Evolutionary conservation across 768 basidiomycete genomes (phyloP).

Genomic region (Pleurotus eryngii): DNA sequence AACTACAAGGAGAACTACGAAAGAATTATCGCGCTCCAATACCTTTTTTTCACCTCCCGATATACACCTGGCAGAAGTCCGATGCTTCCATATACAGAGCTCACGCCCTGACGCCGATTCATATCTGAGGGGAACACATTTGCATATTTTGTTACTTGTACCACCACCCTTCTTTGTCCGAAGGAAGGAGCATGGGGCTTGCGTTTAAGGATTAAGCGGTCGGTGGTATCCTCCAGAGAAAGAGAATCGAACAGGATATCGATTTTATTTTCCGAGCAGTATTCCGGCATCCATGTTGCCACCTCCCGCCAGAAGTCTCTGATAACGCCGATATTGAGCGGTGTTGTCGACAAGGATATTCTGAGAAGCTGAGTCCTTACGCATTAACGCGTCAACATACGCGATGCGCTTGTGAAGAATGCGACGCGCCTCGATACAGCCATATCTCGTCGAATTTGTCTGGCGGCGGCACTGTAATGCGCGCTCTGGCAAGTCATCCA

Average conservation of each 20-base stretch:
- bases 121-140: background rate
- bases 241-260: background rate
- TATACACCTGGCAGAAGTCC: background rate
- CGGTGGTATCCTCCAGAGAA: background rate
- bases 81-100: background rate
- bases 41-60: no score
- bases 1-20: no score
- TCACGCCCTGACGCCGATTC: background rate
- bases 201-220: no score
- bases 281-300: conserved; percentile 19
- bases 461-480: no score
- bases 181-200: background rate
- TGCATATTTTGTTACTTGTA: background rate
- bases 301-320: conserved; percentile 18
- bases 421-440: no score
- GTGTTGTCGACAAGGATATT: conserved; percentile 28
- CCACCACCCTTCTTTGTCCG: background rate
- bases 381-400: no score
- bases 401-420: no score
- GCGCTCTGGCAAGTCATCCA: no score
- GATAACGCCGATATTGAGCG: conserved; percentile 16
- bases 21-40: no score
- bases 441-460: no score
- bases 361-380: conserved; percentile 8
- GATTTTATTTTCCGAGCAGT: conserved; percentile 17